phyloP scores from a whole-genome alignment of 441 rosid species.

The Omphalea diandra region DNA sequence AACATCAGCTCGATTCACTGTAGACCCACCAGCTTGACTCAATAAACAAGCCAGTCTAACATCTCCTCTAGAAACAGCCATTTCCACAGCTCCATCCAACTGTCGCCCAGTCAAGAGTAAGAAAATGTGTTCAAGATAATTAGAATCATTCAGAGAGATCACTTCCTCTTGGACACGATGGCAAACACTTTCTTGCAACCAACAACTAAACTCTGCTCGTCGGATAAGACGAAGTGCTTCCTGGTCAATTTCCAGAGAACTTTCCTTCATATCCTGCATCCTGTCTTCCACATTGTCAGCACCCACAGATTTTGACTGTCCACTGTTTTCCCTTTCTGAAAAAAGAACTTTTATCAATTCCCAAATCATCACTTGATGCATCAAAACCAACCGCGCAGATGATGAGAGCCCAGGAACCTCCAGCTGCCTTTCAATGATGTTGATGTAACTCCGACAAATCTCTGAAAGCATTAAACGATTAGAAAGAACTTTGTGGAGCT shows the following conservation, averaged over 20 bases:
- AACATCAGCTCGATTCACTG: too few species aligned
- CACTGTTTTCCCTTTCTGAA: conserved; percentile 65
- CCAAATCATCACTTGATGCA: conserved; percentile 96
- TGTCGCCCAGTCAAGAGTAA: too few species aligned
- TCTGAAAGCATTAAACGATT: conserved; percentile 68
- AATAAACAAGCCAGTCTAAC: too few species aligned
- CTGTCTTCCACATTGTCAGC: conserved; percentile 90
- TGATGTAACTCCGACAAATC: conserved; percentile 77
- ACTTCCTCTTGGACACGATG: conserved; percentile 92
- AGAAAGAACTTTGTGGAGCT: conserved; percentile 68
- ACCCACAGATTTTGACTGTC: conserved; percentile 50
- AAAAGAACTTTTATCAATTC: conserved; percentile 93
- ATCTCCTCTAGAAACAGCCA: too few species aligned
- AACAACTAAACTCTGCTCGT: conserved; percentile 91
- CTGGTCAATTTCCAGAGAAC: conserved; percentile 59
- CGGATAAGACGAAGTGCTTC: conserved; percentile 89
- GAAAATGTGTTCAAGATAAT: conserved; percentile 81
- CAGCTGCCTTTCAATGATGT: conserved; percentile 78
- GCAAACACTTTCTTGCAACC: conserved; percentile 92
- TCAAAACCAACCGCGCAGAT: conserved; percentile 69
- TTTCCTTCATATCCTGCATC: conserved; percentile 82
- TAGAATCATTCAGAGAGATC: conserved; percentile 65
- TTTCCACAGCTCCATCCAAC: too few species aligned
- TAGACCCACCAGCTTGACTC: too few species aligned
- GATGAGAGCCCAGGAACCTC: conserved; percentile 74